Evolutionary conservation across 768 basidiomycete genomes (phyloP).

Genomic region (Amanita molliuscula): DNA sequence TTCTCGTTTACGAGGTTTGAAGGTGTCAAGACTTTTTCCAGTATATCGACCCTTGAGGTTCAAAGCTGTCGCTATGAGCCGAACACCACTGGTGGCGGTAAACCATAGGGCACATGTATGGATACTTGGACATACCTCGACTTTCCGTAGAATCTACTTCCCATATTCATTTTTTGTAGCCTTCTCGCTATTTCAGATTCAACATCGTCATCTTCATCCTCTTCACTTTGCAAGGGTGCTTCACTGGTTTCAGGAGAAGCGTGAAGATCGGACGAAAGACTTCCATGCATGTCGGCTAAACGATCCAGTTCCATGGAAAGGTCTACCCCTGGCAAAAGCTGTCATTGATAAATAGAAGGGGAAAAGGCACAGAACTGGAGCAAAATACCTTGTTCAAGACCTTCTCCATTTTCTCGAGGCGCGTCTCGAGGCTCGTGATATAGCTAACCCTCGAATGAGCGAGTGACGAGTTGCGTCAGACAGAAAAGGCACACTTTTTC

Average conservation of each 20-base stretch:
- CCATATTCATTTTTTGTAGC: constrained; percentile 24
- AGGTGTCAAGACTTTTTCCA: constrained; percentile 3
- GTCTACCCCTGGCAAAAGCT: constrained; percentile 51
- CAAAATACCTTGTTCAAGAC: constrained; percentile 38
- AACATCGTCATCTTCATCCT: constrained; percentile 17
- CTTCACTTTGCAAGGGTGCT: constrained; percentile 20
- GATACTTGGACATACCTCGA: constrained; percentile 22
- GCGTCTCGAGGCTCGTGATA: constrained; percentile 50
- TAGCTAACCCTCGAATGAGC: constrained; percentile 28
- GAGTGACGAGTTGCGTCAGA: constrained; percentile 22
- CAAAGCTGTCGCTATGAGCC: constrained; percentile 43
- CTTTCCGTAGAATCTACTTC: constrained; percentile 38
- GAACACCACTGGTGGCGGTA: constrained; percentile 28
- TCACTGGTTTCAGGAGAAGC: constrained; percentile 19
- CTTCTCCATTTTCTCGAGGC: constrained; percentile 56
- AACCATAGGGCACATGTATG: neutral
- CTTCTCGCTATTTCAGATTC: constrained; percentile 17
- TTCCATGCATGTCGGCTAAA: constrained; percentile 14
- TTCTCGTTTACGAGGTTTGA: constrained; percentile 20
- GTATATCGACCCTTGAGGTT: constrained; percentile 46
- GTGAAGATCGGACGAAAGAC: constrained; percentile 11
- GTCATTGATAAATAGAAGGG: constrained; percentile 7
- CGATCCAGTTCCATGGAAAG: constrained; percentile 43
- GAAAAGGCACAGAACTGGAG: neutral
- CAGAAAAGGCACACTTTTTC: constrained; percentile 32